These are phyloP conservation scores for Penicillium glabrum DNA, from an alignment of 2,329 filamentous ascomycete species.

Conservation along the genomic window DNA sequence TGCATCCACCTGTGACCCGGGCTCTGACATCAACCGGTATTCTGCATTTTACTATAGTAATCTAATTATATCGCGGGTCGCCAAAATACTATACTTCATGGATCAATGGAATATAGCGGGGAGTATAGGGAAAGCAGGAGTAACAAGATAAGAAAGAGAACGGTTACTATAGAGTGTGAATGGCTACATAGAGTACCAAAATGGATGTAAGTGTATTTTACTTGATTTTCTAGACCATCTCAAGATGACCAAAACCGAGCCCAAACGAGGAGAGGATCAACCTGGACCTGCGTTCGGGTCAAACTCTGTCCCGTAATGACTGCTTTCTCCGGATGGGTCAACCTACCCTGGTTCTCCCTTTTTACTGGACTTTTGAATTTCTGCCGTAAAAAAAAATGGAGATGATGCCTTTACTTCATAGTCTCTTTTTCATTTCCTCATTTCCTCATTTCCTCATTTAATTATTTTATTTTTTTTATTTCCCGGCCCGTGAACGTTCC, in stretches of 20 bases:
- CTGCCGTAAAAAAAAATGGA: slow-evolving; percentile 25
- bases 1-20: slow-evolving; percentile 34
- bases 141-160: neutral
- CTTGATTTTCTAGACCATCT: slow-evolving; percentile 17
- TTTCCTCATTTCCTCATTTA: slow-evolving; percentile 20
- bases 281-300: slow-evolving; percentile 41
- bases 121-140: neutral
- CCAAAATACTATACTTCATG: neutral
- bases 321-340: slow-evolving; percentile 33
- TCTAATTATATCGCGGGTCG: neutral
- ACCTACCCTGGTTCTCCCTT: slow-evolving; percentile 29
- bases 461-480: slow-evolving; percentile 7
- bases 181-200: neutral
- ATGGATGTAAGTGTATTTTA: neutral
- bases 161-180: neutral
- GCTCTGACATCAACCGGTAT: slow-evolving; percentile 41
- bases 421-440: slow-evolving; percentile 23
- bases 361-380: slow-evolving; percentile 24
- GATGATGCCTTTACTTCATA: slow-evolving; percentile 40
- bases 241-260: slow-evolving; percentile 31
- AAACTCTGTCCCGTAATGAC: slow-evolving; percentile 36
- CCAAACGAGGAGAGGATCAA: slow-evolving; percentile 40
- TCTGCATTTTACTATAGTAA: slow-evolving; percentile 1
- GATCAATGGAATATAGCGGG: too few species aligned
- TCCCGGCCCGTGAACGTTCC: slow-evolving; percentile 9